Evolutionary conservation across 176 grass and related monocot species (phyloP).

Genomic region (Eragrostis nindensis): DNA sequence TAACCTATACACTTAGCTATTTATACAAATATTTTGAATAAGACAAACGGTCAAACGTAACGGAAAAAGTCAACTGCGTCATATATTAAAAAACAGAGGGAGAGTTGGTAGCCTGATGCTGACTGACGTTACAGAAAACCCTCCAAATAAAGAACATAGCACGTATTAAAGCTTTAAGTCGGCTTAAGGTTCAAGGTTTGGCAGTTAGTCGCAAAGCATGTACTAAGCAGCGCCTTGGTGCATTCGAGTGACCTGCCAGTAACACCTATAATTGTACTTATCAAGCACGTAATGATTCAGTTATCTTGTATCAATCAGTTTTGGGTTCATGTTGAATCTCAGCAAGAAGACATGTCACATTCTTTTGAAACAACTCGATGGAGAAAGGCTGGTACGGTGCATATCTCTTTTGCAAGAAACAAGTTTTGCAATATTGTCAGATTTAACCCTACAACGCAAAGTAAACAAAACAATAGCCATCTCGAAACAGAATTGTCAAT

Average conservation of each 20-base stretch:
- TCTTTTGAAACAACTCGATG: background rate
- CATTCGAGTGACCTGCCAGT: background rate
- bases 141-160: too few species aligned
- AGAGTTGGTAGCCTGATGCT: background rate
- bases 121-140: background rate
- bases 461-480: background rate
- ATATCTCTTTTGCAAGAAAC: background rate
- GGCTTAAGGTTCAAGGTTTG: background rate
- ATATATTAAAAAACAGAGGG: too few species aligned
- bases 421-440: background rate
- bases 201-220: background rate
- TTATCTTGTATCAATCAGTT: conserved; percentile 7
- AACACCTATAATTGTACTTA: background rate
- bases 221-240: background rate
- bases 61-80: too few species aligned
- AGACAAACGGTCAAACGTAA: too few species aligned
- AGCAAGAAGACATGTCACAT: background rate
- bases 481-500: background rate
- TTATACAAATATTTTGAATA: too few species aligned
- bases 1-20: too few species aligned
- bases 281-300: background rate
- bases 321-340: background rate
- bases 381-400: background rate
- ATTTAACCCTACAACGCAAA: background rate
- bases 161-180: background rate